A percentile compares a stretch with the other conserved stretches of the same genome.
phyloP scores from a whole-genome alignment of 768 basidiomycete species.

The Collybia mongolica region DNA sequence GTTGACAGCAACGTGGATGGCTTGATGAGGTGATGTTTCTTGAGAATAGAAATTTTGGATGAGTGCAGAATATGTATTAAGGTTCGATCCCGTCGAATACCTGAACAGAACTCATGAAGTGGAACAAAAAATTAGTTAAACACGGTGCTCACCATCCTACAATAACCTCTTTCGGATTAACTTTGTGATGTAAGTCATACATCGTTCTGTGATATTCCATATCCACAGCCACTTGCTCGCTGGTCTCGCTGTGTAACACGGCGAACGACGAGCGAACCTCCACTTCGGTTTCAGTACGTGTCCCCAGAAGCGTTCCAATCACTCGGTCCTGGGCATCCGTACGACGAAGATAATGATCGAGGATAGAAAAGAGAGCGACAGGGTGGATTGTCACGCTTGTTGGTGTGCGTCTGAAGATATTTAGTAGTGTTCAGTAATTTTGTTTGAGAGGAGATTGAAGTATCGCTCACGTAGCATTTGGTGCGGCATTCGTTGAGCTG shows the following conservation, averaged over 20 bases:
- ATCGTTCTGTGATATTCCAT: constrained; percentile 95
- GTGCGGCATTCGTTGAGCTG: constrained; percentile 25
- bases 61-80: constrained; percentile 94
- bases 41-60: constrained; percentile 98
- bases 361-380: constrained; percentile 89
- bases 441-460: background rate
- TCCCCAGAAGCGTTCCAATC: constrained; percentile 92
- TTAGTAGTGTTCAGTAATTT: constrained; percentile 3
- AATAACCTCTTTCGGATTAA: constrained; percentile 83
- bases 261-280: constrained; percentile 87
- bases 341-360: constrained; percentile 94
- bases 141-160: constrained; percentile 81
- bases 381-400: constrained; percentile 84
- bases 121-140: constrained; percentile 1
- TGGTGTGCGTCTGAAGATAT: constrained; percentile 58
- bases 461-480: constrained; percentile 36
- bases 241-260: constrained; percentile 88
- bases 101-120: constrained; percentile 34
- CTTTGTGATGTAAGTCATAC: constrained; percentile 87
- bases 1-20: constrained; percentile 89
- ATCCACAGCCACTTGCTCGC: constrained; percentile 92
- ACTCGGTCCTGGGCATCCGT: constrained; percentile 82
- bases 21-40: constrained; percentile 85
- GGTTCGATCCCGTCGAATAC: constrained; percentile 89
- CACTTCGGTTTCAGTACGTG: constrained; percentile 64